These are phyloP conservation scores for Cordyceps tenuipes DNA, from an alignment of 2,329 filamentous ascomycete genomes.

Conservation along the genomic window DNA sequence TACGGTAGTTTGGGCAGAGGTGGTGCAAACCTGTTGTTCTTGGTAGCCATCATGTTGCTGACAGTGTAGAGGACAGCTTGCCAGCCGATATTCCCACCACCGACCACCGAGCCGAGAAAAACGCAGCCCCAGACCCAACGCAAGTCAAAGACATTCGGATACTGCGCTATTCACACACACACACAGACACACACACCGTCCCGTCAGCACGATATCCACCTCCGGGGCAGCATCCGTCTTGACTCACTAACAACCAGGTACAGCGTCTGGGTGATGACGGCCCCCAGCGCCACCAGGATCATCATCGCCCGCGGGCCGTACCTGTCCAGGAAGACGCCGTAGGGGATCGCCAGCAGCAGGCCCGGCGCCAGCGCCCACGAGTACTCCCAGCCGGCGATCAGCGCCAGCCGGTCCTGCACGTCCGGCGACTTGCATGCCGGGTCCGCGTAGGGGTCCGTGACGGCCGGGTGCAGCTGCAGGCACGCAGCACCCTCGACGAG, in stretches of 20 bases:
- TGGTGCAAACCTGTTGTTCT: not conserved
- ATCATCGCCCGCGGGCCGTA: not conserved
- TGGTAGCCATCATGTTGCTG: not conserved
- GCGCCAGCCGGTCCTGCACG: conserved; percentile 5
- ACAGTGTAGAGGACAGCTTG: not conserved
- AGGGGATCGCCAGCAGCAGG: conserved; percentile 1
- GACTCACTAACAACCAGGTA: conserved; percentile 1
- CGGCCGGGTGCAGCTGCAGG: not conserved
- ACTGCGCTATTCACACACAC: not conserved
- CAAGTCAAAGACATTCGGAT: not conserved
- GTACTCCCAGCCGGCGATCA: conserved; percentile 2
- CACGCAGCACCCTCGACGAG: conserved; percentile 9
- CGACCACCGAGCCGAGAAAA: not conserved
- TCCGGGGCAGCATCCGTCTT: no score
- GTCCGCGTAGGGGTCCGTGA: not conserved
- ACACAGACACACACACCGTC: no score
- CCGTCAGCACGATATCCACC: not conserved
- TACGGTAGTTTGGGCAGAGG: not conserved
- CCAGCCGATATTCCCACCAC: conserved; percentile 2
- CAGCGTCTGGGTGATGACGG: not conserved
- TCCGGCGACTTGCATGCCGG: conserved; percentile 1
- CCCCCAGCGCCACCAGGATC: not conserved
- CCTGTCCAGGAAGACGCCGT: conserved; percentile 2
- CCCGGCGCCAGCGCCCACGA: not conserved
- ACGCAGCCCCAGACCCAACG: not conserved